Base-by-base conservation (phyloP, 2,329 filamentous ascomycete species). In the Hypoxylon sp. region DNA sequence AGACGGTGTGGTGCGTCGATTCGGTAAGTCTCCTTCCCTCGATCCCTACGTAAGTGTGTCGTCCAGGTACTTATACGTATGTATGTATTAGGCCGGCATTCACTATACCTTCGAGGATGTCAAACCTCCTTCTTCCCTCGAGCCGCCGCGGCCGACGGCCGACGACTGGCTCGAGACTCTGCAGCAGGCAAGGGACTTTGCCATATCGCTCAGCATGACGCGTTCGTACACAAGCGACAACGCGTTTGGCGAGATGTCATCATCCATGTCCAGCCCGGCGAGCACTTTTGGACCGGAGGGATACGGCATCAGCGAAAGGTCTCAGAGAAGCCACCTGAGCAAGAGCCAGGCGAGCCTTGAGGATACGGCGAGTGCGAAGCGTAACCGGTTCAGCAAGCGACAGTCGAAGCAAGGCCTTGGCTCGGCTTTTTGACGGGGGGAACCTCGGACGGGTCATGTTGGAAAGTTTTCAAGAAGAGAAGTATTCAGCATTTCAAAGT, bases 381-480 rank as follows among this genome's bases (percentile, higher is more conserved):
- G 82, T 45, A 86, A 88, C 66, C 81, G 87, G 45, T 98, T 97
- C 76, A 97, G 92, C 77, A 95, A 95, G 77, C 83, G 94, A 66
- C 92, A 97, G 76, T 96, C 91, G 13, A 96, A 96, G 77, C 97
- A 92, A 73, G 93, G 94, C n/a, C 83, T 97, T 45, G 92, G 92
- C 23, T 90, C 93, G 45, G 90, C 91, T 47, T 97, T 97, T 72
- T 96, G 71, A 77, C 35, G 26, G 38, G 33, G 48, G 38, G 33
- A 47, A 35, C 48, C 35, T 45, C 24, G 41, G 35, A 48, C 29
- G 35, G 40, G 20, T n/a, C 38, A 60, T 43, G 50, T 55, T 58
- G 50, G 50, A 62, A 52, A 49, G 17, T 42, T 26, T 55, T 53
- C 4, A 17, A 48, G n/a, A n/a, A n/a, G n/a, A n/a, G n/a, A n/a